Evolutionary conservation across 164 flowering plant species (phyloP).

Genomic region (Kalanchoe fedtschenkoi): DNA sequence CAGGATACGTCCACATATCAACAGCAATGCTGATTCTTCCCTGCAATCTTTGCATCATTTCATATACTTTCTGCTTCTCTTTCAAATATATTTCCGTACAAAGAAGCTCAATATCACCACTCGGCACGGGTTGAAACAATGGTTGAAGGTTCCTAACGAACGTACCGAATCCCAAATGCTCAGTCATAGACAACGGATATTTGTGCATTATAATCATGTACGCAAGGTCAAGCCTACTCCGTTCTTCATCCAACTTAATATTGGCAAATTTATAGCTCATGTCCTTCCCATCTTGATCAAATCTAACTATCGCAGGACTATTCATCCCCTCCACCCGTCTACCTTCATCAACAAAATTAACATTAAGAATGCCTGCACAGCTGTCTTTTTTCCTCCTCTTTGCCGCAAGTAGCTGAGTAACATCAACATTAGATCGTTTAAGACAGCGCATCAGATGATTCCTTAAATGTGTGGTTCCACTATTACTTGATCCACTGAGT

Average conservation of each 20-base stretch:
- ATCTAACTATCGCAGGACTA: conserved; percentile 21
- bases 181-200: conserved; percentile 74
- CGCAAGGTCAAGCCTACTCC: conserved; percentile 62
- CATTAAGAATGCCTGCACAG: conserved; percentile 17
- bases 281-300: conserved; percentile 41
- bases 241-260: conserved; percentile 49
- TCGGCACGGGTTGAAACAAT: conserved; percentile 39
- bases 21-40: conserved; percentile 55
- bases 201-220: conserved; percentile 85
- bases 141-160: conserved; percentile 83
- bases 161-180: conserved; percentile 60
- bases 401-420: conserved; percentile 45
- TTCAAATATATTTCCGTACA: conserved; percentile 52
- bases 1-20: conserved; percentile 55
- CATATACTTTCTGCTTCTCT: conserved; percentile 61
- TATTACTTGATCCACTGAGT: conserved; percentile 72
- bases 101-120: conserved; percentile 30
- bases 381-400: conserved; percentile 47
- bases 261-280: conserved; percentile 27
- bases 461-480: conserved; percentile 81
- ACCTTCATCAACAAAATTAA: conserved; percentile 43
- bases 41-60: conserved; percentile 33
- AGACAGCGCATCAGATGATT: conserved; percentile 71
- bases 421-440: conserved; percentile 43
- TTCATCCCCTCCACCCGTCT: conserved; percentile 28